Conservation (phyloP, 1,284 basidiomycete genomes). For the Pisolithus thermaeus region DNA sequence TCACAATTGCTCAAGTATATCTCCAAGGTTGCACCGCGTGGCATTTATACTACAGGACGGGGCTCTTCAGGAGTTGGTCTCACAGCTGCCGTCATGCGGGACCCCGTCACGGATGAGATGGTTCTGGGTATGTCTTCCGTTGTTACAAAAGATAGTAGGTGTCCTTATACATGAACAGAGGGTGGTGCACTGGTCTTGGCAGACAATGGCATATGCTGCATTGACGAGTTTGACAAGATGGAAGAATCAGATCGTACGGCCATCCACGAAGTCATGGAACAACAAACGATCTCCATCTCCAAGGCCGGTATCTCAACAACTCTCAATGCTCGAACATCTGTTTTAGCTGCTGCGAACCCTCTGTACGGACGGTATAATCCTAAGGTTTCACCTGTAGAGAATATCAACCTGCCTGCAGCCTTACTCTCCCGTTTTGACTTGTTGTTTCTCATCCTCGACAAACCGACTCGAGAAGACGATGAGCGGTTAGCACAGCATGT, state of each 20-base stretch:
- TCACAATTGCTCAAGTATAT: slow-evolving; percentile 98
- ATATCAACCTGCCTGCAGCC: slow-evolving; percentile 98
- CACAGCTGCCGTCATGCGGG: slow-evolving; percentile 98
- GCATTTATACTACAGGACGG: slow-evolving; percentile 97
- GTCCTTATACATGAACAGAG: slow-evolving; percentile 51
- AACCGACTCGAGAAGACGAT: slow-evolving; percentile 90
- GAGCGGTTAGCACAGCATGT: slow-evolving; percentile 96
- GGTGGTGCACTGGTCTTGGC: slow-evolving; percentile 97
- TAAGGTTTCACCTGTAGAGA: slow-evolving; percentile 96
- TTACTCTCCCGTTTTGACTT: slow-evolving; percentile 95
- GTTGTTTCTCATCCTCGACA: slow-evolving; percentile 95
- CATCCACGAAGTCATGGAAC: slow-evolving; percentile 99
- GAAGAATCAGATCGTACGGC: slow-evolving; percentile 96
- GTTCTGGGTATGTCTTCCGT: slow-evolving; percentile 71
- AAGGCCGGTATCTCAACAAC: slow-evolving; percentile 99
- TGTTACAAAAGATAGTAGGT: not conserved
- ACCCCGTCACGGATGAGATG: slow-evolving; percentile 99
- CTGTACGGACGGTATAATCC: slow-evolving; percentile 98
- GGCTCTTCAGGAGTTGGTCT: slow-evolving; percentile 98
- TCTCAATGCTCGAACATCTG: slow-evolving; percentile 96
- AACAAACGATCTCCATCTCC: slow-evolving; percentile 98
- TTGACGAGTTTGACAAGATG: slow-evolving; percentile 99
- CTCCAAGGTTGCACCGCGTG: slow-evolving; percentile 95
- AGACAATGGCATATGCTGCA: slow-evolving; percentile 99
- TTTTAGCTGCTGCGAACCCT: slow-evolving; percentile 97